Evolutionary conservation across 805 yeast species (phyloP).

Genomic region (Starmerella tilneyi): DNA sequence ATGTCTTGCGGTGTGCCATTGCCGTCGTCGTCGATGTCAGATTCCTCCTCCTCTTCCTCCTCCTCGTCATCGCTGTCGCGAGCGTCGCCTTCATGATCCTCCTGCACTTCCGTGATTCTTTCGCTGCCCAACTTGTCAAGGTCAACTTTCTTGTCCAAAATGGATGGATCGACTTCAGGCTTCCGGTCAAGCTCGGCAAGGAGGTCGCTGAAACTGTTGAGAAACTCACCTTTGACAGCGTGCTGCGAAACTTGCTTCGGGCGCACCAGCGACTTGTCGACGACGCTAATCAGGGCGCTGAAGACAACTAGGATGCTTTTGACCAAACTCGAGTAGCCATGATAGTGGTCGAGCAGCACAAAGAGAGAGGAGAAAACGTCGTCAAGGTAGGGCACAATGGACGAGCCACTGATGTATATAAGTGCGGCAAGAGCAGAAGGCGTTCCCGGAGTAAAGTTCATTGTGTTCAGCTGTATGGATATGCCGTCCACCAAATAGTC

Average conservation of each 20-base stretch:
- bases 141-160: slow-evolving; percentile 25
- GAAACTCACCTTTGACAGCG: neutral
- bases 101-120: neutral
- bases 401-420: slow-evolving; percentile 58
- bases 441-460: slow-evolving; percentile 63
- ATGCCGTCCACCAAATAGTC: slow-evolving; percentile 75
- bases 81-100: slow-evolving; percentile 4
- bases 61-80: slow-evolving; percentile 10
- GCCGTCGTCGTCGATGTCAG: slow-evolving; percentile 29
- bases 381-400: slow-evolving; percentile 51
- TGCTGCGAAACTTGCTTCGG: neutral
- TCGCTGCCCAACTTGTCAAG: slow-evolving; percentile 31
- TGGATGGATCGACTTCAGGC: slow-evolving; percentile 24
- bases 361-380: slow-evolving; percentile 71
- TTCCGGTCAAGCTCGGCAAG: slow-evolving; percentile 22
- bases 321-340: slow-evolving; percentile 64
- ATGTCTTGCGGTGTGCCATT: slow-evolving; percentile 25
- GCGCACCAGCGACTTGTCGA: neutral
- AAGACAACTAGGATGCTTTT: slow-evolving; percentile 67
- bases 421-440: slow-evolving; percentile 60
- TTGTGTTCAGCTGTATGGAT: slow-evolving; percentile 58
- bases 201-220: slow-evolving; percentile 6
- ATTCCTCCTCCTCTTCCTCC: slow-evolving; percentile 28
- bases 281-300: slow-evolving; percentile 11
- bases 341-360: slow-evolving; percentile 68